Percentiles rank a stretch among this genome's conserved stretches.
These are phyloP conservation scores for Cercophora sp. DNA, from an alignment of 495 filamentous ascomycete genomes.

Conservation along the genomic window DNA sequence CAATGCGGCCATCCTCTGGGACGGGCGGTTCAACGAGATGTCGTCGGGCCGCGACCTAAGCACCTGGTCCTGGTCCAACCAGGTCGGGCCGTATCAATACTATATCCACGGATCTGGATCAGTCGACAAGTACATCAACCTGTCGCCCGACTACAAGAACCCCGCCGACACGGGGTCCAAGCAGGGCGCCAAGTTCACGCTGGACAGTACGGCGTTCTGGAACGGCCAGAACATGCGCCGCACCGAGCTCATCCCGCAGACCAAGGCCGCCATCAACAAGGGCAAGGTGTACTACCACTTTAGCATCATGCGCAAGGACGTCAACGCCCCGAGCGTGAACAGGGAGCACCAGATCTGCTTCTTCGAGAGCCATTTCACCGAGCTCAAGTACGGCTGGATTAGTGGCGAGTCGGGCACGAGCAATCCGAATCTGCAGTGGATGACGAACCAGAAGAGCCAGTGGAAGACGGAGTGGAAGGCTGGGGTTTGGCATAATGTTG, in stretches of 20 bases:
- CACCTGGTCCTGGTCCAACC: slow-evolving; percentile 61
- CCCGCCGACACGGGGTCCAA: slow-evolving; percentile 55
- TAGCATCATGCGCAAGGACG: slow-evolving; percentile 51
- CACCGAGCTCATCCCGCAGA: slow-evolving; percentile 63
- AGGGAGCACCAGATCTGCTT: slow-evolving; percentile 71
- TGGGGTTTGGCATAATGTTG: slow-evolving; percentile 69
- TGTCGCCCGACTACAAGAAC: slow-evolving; percentile 55
- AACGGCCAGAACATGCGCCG: slow-evolving; percentile 52
- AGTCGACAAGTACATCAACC: slow-evolving; percentile 53
- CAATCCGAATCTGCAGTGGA: slow-evolving; percentile 48
- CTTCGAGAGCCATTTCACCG: slow-evolving; percentile 70
- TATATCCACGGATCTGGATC: slow-evolving; percentile 61
- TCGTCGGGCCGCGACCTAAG: slow-evolving; percentile 45
- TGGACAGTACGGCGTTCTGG: slow-evolving; percentile 58
- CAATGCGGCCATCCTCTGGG: slow-evolving; percentile 52
- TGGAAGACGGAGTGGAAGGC: slow-evolving; percentile 47
- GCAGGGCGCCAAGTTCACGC: slow-evolving; percentile 63
- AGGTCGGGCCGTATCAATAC: slow-evolving; percentile 67
- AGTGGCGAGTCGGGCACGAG: slow-evolving; percentile 51
- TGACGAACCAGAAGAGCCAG: slow-evolving; percentile 38
- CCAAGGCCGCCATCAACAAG: slow-evolving; percentile 55
- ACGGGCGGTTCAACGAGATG: slow-evolving; percentile 59
- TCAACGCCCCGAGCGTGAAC: slow-evolving; percentile 53
- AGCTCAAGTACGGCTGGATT: slow-evolving; percentile 66
- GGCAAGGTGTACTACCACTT: slow-evolving; percentile 67